Conservation (phyloP, 345 rosid genomes). For the Cochlearia excelsa region DNA sequence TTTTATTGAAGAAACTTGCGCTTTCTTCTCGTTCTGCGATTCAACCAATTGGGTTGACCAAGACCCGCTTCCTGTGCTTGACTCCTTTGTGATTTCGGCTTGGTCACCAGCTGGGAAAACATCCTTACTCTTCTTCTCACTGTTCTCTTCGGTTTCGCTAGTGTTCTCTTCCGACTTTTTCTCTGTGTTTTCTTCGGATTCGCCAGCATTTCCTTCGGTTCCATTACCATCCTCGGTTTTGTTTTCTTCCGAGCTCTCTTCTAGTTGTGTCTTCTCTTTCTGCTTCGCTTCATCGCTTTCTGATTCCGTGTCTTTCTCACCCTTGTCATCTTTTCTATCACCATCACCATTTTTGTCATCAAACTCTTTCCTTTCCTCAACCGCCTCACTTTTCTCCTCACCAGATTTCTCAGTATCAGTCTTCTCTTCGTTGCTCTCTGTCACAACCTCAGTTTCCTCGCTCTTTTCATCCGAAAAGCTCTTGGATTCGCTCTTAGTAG, state of each 20-base stretch:
- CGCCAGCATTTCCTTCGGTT: constrained; percentile 27
- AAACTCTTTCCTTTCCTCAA: constrained; percentile 31
- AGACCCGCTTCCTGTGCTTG: constrained; percentile 57
- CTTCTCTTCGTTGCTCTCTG: constrained; percentile 37
- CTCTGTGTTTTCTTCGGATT: constrained; percentile 34
- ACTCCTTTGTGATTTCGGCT: constrained; percentile 66
- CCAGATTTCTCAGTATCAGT: constrained; percentile 33
- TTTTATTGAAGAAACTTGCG: constrained; percentile 38
- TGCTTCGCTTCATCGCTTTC: constrained; percentile 33
- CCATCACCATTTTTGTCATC: constrained; percentile 46
- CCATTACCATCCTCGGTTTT: constrained; percentile 29
- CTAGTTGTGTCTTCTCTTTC: constrained; percentile 35
- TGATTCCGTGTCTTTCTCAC: constrained; percentile 30
- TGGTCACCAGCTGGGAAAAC: constrained; percentile 48
- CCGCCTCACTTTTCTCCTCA: constrained; percentile 36
- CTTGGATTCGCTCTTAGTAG: constrained; percentile 37
- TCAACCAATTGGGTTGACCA: constrained; percentile 81
- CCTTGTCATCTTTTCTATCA: constrained; percentile 32
- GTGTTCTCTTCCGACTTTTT: constrained; percentile 31
- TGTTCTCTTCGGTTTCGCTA: constrained; percentile 28
- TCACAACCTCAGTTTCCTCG: constrained; percentile 41
- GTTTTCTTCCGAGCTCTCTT: constrained; percentile 40
- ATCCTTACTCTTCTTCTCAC: constrained; percentile 44
- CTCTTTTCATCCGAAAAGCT: constrained; percentile 33
- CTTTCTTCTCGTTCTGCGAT: constrained; percentile 82